These are phyloP conservation scores for Durotheca rogersii DNA, from an alignment of 495 filamentous ascomycete species.

Conservation along the genomic window DNA sequence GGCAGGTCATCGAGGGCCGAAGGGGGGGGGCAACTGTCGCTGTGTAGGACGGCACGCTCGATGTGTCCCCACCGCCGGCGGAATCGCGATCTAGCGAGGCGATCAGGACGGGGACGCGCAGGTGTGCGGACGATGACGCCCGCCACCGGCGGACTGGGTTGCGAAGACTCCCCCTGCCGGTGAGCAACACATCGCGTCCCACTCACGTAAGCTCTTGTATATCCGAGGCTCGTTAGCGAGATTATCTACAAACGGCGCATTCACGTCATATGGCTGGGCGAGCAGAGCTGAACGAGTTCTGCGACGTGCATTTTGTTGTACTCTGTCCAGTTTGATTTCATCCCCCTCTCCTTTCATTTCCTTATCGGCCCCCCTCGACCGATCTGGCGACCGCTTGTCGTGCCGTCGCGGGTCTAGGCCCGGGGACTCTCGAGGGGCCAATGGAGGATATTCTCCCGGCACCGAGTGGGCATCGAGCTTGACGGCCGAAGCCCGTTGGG, in stretches of 20 bases:
- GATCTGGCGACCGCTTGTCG: not conserved
- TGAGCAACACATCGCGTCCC: not conserved
- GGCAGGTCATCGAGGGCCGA: too few species aligned
- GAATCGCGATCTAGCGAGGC: slow-evolving; percentile 17
- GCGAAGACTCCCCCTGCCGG: slow-evolving; percentile 1
- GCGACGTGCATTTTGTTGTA: too few species aligned
- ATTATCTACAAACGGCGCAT: not conserved
- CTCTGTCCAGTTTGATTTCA: too few species aligned
- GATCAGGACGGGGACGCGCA: slow-evolving; percentile 8
- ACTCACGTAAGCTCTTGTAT: not conserved
- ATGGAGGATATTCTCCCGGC: too few species aligned
- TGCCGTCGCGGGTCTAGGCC: too few species aligned
- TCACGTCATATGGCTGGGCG: too few species aligned
- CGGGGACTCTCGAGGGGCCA: too few species aligned
- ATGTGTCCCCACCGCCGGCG: slow-evolving; percentile 28
- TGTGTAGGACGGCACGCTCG: slow-evolving; percentile 14
- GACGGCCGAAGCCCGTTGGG: too few species aligned
- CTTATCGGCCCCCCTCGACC: too few species aligned
- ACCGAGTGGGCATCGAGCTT: too few species aligned
- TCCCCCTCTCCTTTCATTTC: too few species aligned
- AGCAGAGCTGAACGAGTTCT: not conserved
- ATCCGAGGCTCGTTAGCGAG: slow-evolving; percentile 14
- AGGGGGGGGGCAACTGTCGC: too few species aligned
- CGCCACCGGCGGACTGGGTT: slow-evolving; percentile 1
- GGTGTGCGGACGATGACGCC: slow-evolving; percentile 19